phyloP scores from a whole-genome alignment of 768 basidiomycete genomes.

The Russula sp. region DNA sequence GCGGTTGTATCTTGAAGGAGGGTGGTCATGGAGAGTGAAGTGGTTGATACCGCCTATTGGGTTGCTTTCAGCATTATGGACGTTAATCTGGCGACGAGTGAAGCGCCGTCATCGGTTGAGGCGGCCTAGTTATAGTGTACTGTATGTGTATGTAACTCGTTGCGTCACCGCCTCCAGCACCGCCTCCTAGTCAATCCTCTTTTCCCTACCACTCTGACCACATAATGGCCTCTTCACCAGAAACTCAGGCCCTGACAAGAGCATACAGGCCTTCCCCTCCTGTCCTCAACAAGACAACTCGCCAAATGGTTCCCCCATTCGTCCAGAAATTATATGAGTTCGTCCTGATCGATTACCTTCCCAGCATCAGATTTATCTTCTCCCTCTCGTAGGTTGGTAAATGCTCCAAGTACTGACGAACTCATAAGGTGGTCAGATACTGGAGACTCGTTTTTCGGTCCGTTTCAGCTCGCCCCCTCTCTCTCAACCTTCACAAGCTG shows the following conservation, averaged over 20 bases:
- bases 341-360: constrained; percentile 37
- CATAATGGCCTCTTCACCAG: constrained; percentile 33
- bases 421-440: constrained; percentile 90
- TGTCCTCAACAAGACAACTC: constrained; percentile 46
- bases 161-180: constrained; percentile 2
- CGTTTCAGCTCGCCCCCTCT: constrained; percentile 16
- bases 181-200: background rate
- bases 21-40: constrained; percentile 59
- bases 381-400: constrained; percentile 71
- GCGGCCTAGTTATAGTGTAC: background rate
- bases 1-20: constrained; percentile 44
- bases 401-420: constrained; percentile 74
- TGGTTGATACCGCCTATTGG: constrained; percentile 60
- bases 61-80: constrained; percentile 47
- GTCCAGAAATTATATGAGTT: constrained; percentile 92
- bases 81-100: constrained; percentile 39
- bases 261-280: constrained; percentile 41
- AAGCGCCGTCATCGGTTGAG: constrained; percentile 24
- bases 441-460: constrained; percentile 92
- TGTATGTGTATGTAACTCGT: background rate
- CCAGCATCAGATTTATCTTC: constrained; percentile 18
- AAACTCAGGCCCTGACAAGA: constrained; percentile 57
- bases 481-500: constrained; percentile 17
- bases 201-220: background rate
- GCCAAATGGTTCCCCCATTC: constrained; percentile 71